phyloP scores from a whole-genome alignment of 352 stramenopile species.

The Phytophthora pluvialis region DNA sequence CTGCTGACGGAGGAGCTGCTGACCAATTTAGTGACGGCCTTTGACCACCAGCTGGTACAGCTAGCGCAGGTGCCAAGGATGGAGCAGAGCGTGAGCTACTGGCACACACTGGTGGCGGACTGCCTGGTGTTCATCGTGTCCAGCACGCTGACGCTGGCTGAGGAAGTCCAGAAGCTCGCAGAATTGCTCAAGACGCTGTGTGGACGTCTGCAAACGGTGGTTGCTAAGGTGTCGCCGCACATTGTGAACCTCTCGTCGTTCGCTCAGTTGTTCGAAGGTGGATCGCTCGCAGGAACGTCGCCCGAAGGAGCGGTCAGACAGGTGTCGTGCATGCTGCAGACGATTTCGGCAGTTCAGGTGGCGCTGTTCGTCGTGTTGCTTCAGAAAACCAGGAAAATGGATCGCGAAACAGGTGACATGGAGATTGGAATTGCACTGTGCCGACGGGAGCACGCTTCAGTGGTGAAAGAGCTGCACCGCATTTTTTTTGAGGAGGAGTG shows the following conservation, averaged over 20 bases:
- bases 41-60: slow-evolving; percentile 57
- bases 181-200: slow-evolving; percentile 65
- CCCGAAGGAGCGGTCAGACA: slow-evolving; percentile 75
- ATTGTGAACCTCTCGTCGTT: slow-evolving; percentile 86
- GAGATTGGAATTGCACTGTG: slow-evolving; percentile 50
- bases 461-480: slow-evolving; percentile 66
- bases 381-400: slow-evolving; percentile 65
- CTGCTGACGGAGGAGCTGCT: slow-evolving; percentile 59
- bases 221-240: slow-evolving; percentile 79
- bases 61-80: slow-evolving; percentile 65
- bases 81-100: slow-evolving; percentile 76
- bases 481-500: slow-evolving; percentile 71
- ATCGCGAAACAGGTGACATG: slow-evolving; percentile 66
- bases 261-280: slow-evolving; percentile 73
- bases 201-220: slow-evolving; percentile 56
- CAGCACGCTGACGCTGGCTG: slow-evolving; percentile 53
- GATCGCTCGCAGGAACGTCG: slow-evolving; percentile 63
- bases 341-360: slow-evolving; percentile 76
- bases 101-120: slow-evolving; percentile 77
- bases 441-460: slow-evolving; percentile 48
- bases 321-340: slow-evolving; percentile 77
- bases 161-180: slow-evolving; percentile 63
- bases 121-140: slow-evolving; percentile 68
- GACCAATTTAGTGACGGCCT: slow-evolving; percentile 52
- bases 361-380: slow-evolving; percentile 68